Base-by-base conservation (phyloP, 1,284 basidiomycete species). In the Leccinum solheimii region DNA sequence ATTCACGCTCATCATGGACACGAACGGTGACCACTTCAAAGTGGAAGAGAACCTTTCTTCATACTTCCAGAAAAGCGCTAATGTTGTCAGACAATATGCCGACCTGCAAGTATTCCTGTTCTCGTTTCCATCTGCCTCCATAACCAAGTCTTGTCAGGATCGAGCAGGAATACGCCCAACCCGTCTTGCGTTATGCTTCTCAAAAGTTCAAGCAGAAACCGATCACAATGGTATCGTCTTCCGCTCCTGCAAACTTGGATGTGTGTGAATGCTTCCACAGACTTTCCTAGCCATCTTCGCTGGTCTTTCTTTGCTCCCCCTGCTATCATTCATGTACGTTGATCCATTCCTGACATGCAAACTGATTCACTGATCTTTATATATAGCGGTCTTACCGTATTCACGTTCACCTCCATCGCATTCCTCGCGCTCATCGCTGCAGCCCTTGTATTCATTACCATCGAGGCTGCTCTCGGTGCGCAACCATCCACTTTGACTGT, bases 301-400 rank as follows among this genome's bases (percentile, higher is more conserved):
- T 38, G 38, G 64, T 40, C 65, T 79, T 58, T 66, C 75, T 54
- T 50, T 64, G 27, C 61, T 79, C 19, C 76, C 76, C 3, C 11
- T 77, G 40, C 54, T 79, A 9, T 70, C 77, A 14, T 77, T 78
- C 59, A 45, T 74, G 76, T 79, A 60, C 56, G 78, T 66, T 6
- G 45, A 16, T 40, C 1, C 21, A 3, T 36, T n/a, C 13, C 7
- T 50, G 49, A 32, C 27, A 19, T 45, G 9, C 27, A 45, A 40
- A 19, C 5, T n/a, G 3, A 34, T 58, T 57, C 38, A 62, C 16
- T 27, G 14, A 55, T 26, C 48, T 57, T 38, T 56, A 13, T 10
- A 13, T 10, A 45, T 40, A 77, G 76, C 19, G 67, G 72, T 23
- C 61, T 77, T 21, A 77, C 77, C 19, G 21, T 76, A 13, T 75